A percentile compares a stretch with the other conserved stretches of the same genome.
Evolutionary conservation across 129 eudicot species (phyloP).

Genomic region (Ambrosia trifida): DNA sequence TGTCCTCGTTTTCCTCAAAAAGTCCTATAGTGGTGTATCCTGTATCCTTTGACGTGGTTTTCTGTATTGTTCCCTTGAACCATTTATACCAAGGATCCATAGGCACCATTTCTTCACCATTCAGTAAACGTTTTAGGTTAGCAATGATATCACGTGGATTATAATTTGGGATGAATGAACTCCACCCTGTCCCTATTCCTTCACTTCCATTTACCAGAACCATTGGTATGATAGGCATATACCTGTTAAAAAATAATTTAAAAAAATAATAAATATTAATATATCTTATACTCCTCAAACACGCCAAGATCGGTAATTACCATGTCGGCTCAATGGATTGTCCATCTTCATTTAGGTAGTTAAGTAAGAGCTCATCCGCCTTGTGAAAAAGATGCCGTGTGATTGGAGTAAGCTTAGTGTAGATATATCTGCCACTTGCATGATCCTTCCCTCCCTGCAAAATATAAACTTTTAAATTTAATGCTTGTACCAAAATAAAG

Average conservation of each 20-base stretch:
- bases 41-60: conserved; percentile 59
- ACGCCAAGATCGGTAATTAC: conserved; percentile 34
- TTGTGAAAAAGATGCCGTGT: conserved; percentile 71
- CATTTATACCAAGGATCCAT: conserved; percentile 98
- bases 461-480: neutral
- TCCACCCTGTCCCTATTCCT: conserved; percentile 99
- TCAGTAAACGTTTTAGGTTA: conserved; percentile 61
- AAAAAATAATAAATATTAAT: neutral
- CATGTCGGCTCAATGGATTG: conserved; percentile 80
- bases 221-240: conserved; percentile 74
- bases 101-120: conserved; percentile 64
- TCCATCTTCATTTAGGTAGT: conserved; percentile 88
- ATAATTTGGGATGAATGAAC: conserved; percentile 80
- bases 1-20: conserved; percentile 62
- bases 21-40: conserved; percentile 69
- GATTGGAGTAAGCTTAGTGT: conserved; percentile 59
- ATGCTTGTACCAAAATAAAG: neutral
- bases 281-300: neutral
- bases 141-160: conserved; percentile 80
- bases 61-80: conserved; percentile 71
- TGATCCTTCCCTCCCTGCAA: conserved; percentile 94
- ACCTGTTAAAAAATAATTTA: conserved; percentile 42
- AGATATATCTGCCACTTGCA: conserved; percentile 91
- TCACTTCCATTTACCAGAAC: conserved; percentile 94
- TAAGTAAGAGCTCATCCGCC: conserved; percentile 75